phyloP scores from a whole-genome alignment of 768 basidiomycete genomes.

The Hydnomerulius pinastri region DNA sequence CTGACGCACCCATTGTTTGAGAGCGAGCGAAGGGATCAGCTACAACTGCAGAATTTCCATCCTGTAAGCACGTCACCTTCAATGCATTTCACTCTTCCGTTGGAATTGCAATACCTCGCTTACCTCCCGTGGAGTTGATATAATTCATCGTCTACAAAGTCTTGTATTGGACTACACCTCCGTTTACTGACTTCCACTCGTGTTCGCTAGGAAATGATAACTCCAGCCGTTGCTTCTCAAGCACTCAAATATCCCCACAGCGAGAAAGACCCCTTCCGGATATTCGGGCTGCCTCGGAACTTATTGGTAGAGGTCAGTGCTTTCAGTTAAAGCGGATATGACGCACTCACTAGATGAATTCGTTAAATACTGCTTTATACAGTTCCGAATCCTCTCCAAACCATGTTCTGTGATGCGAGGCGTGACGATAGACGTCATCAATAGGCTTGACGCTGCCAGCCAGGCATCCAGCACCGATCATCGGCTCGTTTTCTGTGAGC shows the following conservation, averaged over 20 bases:
- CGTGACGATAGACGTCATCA: slow-evolving; percentile 57
- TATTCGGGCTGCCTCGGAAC: slow-evolving; percentile 73
- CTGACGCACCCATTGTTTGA: slow-evolving; percentile 45
- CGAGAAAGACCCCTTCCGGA: slow-evolving; percentile 52
- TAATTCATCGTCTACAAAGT: too few relatives aligned
- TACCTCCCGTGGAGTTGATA: too few relatives aligned
- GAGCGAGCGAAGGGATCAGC: slow-evolving; percentile 34
- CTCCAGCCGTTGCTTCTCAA: slow-evolving; percentile 40
- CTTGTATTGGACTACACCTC: too few relatives aligned
- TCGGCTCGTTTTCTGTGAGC: slow-evolving; percentile 68
- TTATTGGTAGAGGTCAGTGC: slow-evolving; percentile 67
- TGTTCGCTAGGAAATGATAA: slow-evolving; percentile 32
- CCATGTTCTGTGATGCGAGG: slow-evolving; percentile 75
- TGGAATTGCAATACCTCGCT: too few relatives aligned
- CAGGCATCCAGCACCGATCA: slow-evolving; percentile 49
- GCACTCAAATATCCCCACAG: slow-evolving; percentile 46
- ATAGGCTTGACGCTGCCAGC: slow-evolving; percentile 54
- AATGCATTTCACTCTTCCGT: neutral
- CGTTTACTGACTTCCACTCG: neutral
- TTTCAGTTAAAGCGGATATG: neutral
- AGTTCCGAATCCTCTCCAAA: slow-evolving; percentile 71
- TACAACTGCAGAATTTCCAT: slow-evolving; percentile 44
- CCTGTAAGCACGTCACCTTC: slow-evolving; percentile 35
- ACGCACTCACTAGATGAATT: neutral
- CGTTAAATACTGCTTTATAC: neutral